A percentile compares a stretch with the other conserved stretches of the same genome.
These are phyloP conservation scores for Hypoxylon cercidicola DNA, from an alignment of 495 filamentous ascomycete genomes.

Conservation along the genomic window DNA sequence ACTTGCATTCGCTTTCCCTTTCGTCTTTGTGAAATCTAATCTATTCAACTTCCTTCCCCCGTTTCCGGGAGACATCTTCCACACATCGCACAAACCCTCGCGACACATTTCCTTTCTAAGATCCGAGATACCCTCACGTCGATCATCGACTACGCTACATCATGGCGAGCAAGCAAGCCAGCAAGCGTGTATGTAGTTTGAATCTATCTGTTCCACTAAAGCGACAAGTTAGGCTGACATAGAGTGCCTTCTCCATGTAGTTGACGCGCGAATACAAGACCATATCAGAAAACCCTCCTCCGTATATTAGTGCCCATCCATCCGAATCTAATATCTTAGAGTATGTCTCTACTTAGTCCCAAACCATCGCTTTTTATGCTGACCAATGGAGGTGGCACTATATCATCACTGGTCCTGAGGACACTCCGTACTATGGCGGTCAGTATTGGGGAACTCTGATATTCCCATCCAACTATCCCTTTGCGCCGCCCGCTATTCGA, in stretches of 20 bases:
- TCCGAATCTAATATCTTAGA: slow-evolving; percentile 96
- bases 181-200: slow-evolving; percentile 74
- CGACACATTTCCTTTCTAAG: slow-evolving; percentile 46
- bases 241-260: slow-evolving; percentile 52
- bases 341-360: slow-evolving; percentile 54
- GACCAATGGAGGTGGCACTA: slow-evolving; percentile 86
- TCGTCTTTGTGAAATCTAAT: neutral
- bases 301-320: slow-evolving; percentile 92
- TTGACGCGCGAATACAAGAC: slow-evolving; percentile 93
- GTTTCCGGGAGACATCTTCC: neutral
- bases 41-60: neutral
- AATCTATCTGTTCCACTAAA: slow-evolving; percentile 4
- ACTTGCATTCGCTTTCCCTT: slow-evolving; percentile 13
- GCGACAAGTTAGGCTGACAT: slow-evolving; percentile 8
- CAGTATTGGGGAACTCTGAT: slow-evolving; percentile 98
- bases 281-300: slow-evolving; percentile 90
- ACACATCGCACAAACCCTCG: slow-evolving; percentile 47
- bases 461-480: slow-evolving; percentile 96
- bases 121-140: slow-evolving; percentile 58
- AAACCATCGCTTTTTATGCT: slow-evolving; percentile 9
- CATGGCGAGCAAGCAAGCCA: slow-evolving; percentile 86
- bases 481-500: slow-evolving; percentile 94
- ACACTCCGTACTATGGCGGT: slow-evolving; percentile 91
- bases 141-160: slow-evolving; percentile 68
- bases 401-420: slow-evolving; percentile 93